Evolutionary conservation across 768 basidiomycete species (phyloP).

Genomic region (Neoboletus brunneissimus): DNA sequence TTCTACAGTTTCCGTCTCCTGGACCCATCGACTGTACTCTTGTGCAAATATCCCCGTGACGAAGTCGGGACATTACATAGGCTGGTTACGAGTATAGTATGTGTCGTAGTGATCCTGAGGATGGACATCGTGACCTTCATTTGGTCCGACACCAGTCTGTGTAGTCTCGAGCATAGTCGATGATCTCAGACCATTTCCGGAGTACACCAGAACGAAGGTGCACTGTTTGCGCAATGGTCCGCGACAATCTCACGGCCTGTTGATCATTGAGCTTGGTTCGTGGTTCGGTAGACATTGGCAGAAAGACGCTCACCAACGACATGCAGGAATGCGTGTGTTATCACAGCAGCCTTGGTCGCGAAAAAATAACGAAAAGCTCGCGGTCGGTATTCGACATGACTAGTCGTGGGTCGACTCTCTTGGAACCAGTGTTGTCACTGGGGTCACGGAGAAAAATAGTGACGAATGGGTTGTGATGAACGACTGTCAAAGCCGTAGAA

Average conservation of each 20-base stretch:
- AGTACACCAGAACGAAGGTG: slow-evolving; percentile 69
- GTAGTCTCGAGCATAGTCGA: slow-evolving; percentile 37
- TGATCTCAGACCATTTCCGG: slow-evolving; percentile 60
- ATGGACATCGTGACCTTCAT: neutral
- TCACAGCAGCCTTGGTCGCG: slow-evolving; percentile 4
- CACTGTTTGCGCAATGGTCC: slow-evolving; percentile 75
- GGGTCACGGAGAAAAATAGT: neutral
- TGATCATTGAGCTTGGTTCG: neutral
- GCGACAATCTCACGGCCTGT: slow-evolving; percentile 84
- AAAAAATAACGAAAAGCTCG: slow-evolving; percentile 8
- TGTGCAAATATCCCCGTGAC: neutral
- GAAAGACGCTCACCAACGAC: slow-evolving; percentile 27
- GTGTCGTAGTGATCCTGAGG: neutral
- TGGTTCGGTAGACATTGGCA: neutral
- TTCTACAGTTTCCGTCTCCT: neutral
- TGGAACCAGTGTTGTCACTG: neutral
- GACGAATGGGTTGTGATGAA: slow-evolving; percentile 5
- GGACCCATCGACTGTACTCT: neutral
- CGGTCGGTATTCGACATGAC: neutral
- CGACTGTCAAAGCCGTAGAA: slow-evolving; percentile 10
- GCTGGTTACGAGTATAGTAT: neutral
- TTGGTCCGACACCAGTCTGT: neutral
- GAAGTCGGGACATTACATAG: neutral
- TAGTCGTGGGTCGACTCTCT: neutral
- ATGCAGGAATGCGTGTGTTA: slow-evolving; percentile 27